Percentiles rank a stretch among this genome's conserved stretches.
phyloP scores from a whole-genome alignment of 768 basidiomycete species.

The Leccinum disarticulatum region DNA sequence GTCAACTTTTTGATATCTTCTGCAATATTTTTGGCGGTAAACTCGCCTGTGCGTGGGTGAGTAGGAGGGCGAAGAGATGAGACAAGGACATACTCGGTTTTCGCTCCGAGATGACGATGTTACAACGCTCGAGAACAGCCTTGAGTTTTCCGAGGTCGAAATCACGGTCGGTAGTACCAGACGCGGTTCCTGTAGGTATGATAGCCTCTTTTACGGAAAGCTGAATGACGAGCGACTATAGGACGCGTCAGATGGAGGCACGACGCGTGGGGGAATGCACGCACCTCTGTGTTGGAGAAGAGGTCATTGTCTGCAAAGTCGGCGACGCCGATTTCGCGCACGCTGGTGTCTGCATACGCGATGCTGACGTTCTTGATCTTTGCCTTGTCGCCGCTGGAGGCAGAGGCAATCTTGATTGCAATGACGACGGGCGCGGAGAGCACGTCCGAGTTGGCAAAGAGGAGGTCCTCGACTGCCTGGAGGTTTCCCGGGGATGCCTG shows the following conservation, averaged over 20 bases:
- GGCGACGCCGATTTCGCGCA: constrained; percentile 80
- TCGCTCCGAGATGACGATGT: constrained; percentile 86
- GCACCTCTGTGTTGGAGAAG: constrained; percentile 92
- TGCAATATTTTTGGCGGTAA: constrained; percentile 72
- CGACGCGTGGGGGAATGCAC: constrained; percentile 6
- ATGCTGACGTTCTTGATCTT: constrained; percentile 77
- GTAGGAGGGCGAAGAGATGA: background rate
- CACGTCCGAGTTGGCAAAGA: constrained; percentile 82
- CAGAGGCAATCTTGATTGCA: constrained; percentile 74
- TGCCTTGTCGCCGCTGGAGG: constrained; percentile 49
- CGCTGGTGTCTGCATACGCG: constrained; percentile 89
- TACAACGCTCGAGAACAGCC: constrained; percentile 85
- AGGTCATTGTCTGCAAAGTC: constrained; percentile 95
- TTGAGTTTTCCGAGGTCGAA: constrained; percentile 86
- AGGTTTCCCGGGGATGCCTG: constrained; percentile 78
- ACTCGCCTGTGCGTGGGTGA: constrained; percentile 61
- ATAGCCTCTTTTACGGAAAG: constrained; percentile 97
- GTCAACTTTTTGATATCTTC: constrained; percentile 63
- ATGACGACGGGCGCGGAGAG: constrained; percentile 84
- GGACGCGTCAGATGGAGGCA: constrained; percentile 1
- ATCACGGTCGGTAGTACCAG: constrained; percentile 77
- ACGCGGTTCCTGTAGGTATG: constrained; percentile 68
- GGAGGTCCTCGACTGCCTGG: constrained; percentile 73
- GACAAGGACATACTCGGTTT: constrained; percentile 64
- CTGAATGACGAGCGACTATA: constrained; percentile 90